A percentile compares a stretch with the other conserved stretches of the same genome.
Evolutionary conservation across 2,329 filamentous ascomycete genomes (phyloP).

Genomic region (Ampelomyces quisqualis): DNA sequence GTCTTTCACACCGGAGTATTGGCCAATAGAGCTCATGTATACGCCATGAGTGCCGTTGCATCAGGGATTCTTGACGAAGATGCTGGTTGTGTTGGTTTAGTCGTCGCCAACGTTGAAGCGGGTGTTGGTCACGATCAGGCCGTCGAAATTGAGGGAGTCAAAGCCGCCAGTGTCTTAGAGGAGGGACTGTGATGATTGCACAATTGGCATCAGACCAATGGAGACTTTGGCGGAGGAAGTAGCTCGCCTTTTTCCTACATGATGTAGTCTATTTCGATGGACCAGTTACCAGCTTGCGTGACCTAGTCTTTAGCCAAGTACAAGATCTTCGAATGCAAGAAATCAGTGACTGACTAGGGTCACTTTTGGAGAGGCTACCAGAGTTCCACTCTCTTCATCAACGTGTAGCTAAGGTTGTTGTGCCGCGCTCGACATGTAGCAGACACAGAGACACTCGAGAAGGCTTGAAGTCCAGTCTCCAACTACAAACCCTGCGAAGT

Average conservation of each 20-base stretch:
- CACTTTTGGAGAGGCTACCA: too few species aligned
- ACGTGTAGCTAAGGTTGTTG: too few species aligned
- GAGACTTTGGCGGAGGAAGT: conserved; percentile 54
- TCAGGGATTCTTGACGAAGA: conserved; percentile 37
- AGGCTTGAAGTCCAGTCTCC: too few species aligned
- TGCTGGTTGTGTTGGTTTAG: conserved; percentile 40
- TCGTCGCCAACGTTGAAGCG: conserved; percentile 41
- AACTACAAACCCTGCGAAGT: too few species aligned
- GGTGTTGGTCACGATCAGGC: conserved; percentile 47
- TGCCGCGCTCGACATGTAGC: too few species aligned
- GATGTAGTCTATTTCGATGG: conserved; percentile 45
- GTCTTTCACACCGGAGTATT: conserved; percentile 35
- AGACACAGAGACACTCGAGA: too few species aligned
- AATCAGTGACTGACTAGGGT: too few species aligned
- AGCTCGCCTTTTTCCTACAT: too few species aligned
- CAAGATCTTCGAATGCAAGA: too few species aligned
- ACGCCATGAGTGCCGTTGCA: conserved; percentile 41
- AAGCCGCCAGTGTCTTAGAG: conserved; percentile 66
- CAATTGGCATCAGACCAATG: conserved; percentile 3
- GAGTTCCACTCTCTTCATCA: too few species aligned
- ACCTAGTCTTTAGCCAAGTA: too few species aligned
- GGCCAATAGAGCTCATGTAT: conserved; percentile 36
- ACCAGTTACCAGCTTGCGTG: too few species aligned
- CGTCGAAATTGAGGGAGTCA: conserved; percentile 60
- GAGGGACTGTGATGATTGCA: conserved; percentile 30